Percentiles rank a stretch among this genome's conserved stretches.
Evolutionary conservation across 805 yeast genomes (phyloP).

Genomic region (Saccharomycopsis olivae): DNA sequence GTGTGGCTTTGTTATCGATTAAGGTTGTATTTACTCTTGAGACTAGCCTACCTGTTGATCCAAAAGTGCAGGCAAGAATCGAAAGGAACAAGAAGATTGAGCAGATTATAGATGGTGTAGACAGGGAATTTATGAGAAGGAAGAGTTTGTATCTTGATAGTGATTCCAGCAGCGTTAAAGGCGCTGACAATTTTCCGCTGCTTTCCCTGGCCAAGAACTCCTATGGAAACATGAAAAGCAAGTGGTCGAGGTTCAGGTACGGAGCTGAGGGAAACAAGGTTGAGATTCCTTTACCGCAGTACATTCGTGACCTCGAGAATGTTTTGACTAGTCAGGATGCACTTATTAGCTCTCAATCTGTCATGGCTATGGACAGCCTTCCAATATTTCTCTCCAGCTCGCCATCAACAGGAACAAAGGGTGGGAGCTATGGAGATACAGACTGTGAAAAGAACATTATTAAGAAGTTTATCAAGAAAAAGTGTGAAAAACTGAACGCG

Average conservation of each 20-base stretch:
- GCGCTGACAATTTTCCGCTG: too few relatives aligned
- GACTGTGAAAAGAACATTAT: conserved; percentile 10
- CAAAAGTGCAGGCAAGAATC: neutral
- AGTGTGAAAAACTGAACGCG: conserved; percentile 7
- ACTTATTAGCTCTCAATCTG: neutral
- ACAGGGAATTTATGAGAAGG: neutral
- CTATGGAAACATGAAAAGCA: neutral
- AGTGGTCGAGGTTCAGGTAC: conserved; percentile 5
- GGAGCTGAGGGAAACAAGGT: neutral
- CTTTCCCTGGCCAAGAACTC: too few relatives aligned
- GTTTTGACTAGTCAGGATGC: neutral
- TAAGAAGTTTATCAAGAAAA: conserved; percentile 5
- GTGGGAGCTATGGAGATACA: neutral
- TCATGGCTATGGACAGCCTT: too few relatives aligned
- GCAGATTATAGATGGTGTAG: conserved; percentile 4
- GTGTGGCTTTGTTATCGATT: too few relatives aligned
- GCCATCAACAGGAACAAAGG: too few relatives aligned
- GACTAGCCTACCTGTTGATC: too few relatives aligned
- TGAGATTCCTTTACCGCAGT: conserved; percentile 5
- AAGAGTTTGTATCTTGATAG: neutral
- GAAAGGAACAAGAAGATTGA: conserved; percentile 3
- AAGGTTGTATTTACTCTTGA: too few relatives aligned
- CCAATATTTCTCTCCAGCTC: too few relatives aligned
- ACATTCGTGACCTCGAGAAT: conserved; percentile 2
- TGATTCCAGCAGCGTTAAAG: too few relatives aligned